These are phyloP conservation scores for Fagus sylvatica DNA, from an alignment of 306 rosid genomes.

Conservation along the genomic window DNA sequence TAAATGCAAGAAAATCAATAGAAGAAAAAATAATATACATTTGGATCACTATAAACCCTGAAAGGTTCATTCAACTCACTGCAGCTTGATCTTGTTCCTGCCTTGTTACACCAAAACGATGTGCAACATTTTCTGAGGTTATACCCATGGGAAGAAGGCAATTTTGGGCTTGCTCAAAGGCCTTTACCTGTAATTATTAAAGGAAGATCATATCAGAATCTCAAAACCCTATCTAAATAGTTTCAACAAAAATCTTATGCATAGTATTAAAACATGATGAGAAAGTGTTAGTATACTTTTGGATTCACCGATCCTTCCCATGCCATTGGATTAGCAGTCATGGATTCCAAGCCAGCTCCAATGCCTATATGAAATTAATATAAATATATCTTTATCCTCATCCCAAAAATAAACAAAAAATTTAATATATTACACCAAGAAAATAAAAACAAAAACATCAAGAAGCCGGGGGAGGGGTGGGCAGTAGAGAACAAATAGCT, in stretches of 20 bases:
- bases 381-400: neutral
- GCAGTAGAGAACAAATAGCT: too few species aligned
- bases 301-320: slow-evolving; percentile 95
- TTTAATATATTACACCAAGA: neutral
- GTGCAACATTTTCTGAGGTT: slow-evolving; percentile 93
- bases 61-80: slow-evolving; percentile 54
- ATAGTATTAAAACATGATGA: neutral
- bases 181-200: slow-evolving; percentile 51
- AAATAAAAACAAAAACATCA: neutral
- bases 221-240: neutral
- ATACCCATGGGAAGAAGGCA: slow-evolving; percentile 95
- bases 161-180: slow-evolving; percentile 74
- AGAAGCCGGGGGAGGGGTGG: neutral
- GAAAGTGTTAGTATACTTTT: slow-evolving; percentile 45
- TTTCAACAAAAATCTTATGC: slow-evolving; percentile 12
- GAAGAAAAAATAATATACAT: neutral
- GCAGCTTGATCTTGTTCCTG: slow-evolving; percentile 92
- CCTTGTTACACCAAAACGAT: slow-evolving; percentile 82
- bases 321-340: slow-evolving; percentile 78
- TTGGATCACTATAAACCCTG: neutral
- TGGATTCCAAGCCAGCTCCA: slow-evolving; percentile 96
- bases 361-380: slow-evolving; percentile 52
- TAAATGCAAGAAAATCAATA: slow-evolving; percentile 7
- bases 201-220: slow-evolving; percentile 19
- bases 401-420: neutral